These are phyloP conservation scores for Lentinula raphanica DNA, from an alignment of 768 basidiomycete species.

Conservation along the genomic window DNA sequence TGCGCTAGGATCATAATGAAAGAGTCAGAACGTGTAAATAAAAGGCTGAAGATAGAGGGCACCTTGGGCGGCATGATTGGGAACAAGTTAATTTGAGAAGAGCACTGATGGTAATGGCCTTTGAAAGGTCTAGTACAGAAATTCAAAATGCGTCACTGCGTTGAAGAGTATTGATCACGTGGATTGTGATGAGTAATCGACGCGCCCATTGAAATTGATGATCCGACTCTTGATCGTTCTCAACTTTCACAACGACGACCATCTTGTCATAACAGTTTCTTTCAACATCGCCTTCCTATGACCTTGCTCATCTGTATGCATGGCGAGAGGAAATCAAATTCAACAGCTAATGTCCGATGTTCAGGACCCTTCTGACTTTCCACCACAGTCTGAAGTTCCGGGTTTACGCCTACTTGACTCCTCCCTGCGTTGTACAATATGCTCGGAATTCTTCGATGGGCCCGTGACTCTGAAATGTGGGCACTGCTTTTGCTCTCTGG, in stretches of 20 bases:
- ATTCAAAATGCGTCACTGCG: too few relatives aligned
- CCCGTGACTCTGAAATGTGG: conserved; percentile 74
- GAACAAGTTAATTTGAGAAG: background rate
- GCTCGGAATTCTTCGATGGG: conserved; percentile 65
- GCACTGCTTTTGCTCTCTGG: conserved; percentile 78
- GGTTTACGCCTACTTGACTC: conserved; percentile 61
- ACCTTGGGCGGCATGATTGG: conserved; percentile 5
- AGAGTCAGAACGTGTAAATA: background rate
- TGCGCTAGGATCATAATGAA: background rate
- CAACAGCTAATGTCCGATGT: conserved; percentile 28
- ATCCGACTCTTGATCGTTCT: too few relatives aligned
- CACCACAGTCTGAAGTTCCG: conserved; percentile 33
- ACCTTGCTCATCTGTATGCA: background rate
- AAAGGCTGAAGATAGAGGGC: background rate
- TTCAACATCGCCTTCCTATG: background rate
- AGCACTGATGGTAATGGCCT: background rate
- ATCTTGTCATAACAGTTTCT: too few relatives aligned
- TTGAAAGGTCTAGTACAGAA: background rate
- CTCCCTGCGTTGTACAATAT: conserved; percentile 69
- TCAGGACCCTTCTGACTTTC: conserved; percentile 69
- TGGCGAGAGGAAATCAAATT: background rate
- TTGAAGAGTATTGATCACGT: too few relatives aligned
- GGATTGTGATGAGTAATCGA: background rate
- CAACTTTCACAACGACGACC: too few relatives aligned
- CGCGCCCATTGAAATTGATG: too few relatives aligned